Conservation (phyloP, 148 eudicot species). For the Nepenthes gracilis region DNA sequence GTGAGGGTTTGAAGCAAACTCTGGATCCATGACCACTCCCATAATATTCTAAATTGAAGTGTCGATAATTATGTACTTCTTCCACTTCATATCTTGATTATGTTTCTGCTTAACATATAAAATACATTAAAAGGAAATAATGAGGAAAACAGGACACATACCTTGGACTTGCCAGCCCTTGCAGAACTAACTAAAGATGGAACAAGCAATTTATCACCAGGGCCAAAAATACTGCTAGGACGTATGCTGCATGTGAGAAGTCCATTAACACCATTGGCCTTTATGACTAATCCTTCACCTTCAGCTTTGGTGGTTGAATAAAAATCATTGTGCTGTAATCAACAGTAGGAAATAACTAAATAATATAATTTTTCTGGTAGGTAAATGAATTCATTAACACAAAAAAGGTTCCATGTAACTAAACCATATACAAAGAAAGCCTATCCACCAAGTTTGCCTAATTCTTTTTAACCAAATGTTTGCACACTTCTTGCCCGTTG, state of each 20-base stretch:
- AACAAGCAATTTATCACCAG: constrained; percentile 86
- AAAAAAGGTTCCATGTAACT: no score
- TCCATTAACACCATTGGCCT: constrained; percentile 75
- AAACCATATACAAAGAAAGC: no score
- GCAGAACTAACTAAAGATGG: constrained; percentile 91
- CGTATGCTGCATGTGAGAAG: constrained; percentile 92
- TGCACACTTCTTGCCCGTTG: no score
- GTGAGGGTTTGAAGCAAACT: no score
- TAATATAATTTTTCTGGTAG: no score
- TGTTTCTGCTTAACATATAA: neutral
- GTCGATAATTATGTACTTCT: no score
- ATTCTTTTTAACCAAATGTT: no score
- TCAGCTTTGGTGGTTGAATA: constrained; percentile 92
- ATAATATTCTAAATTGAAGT: no score
- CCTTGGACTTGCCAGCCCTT: constrained; percentile 92
- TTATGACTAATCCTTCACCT: constrained; percentile 80
- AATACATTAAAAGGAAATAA: neutral
- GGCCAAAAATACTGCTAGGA: constrained; percentile 94
- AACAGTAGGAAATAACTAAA: neutral
- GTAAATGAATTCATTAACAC: no score
- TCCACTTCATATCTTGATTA: neutral
- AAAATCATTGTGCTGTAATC: constrained; percentile 72
- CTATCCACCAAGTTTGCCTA: no score
- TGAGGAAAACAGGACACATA: constrained; percentile 11
- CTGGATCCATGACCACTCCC: no score